Evolutionary conservation across 2,329 filamentous ascomycete genomes (phyloP).

Genomic region (Fonsecaea pedrosoi): DNA sequence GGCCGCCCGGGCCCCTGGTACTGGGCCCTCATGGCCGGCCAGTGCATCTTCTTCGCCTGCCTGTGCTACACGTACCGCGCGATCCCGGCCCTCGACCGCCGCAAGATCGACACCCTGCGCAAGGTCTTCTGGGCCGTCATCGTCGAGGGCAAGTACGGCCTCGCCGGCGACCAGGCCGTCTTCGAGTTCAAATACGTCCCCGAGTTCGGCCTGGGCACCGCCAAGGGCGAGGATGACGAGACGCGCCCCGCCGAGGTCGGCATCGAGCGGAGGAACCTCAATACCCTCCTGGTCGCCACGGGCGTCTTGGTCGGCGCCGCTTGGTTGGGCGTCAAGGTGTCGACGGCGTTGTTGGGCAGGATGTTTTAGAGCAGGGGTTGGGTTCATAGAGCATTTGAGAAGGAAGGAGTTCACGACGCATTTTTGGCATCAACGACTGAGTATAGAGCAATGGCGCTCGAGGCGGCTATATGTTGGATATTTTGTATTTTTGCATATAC

Average conservation of each 20-base stretch:
- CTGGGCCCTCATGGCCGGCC: slow-evolving; percentile 65
- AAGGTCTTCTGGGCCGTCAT: slow-evolving; percentile 65
- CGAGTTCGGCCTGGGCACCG: slow-evolving; percentile 57
- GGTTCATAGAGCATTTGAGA: neutral
- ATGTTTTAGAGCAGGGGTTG: slow-evolving; percentile 12
- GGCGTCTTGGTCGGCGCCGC: slow-evolving; percentile 22
- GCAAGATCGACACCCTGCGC: slow-evolving; percentile 60
- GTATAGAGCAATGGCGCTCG: neutral
- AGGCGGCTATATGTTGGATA: neutral
- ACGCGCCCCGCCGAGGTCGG: slow-evolving; percentile 19
- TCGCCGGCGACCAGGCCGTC: slow-evolving; percentile 63
- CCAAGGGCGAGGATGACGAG: slow-evolving; percentile 45
- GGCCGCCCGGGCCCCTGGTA: slow-evolving; percentile 65
- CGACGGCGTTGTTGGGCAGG: slow-evolving; percentile 21
- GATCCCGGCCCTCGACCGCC: slow-evolving; percentile 56
- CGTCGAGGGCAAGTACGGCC: slow-evolving; percentile 68
- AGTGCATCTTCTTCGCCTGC: slow-evolving; percentile 70
- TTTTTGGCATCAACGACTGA: no score
- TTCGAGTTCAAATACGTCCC: slow-evolving; percentile 78
- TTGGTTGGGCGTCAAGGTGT: slow-evolving; percentile 30
- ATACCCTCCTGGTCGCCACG: slow-evolving; percentile 35
- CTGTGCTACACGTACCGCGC: slow-evolving; percentile 54
- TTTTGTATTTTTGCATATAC: neutral
- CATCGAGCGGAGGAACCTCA: slow-evolving; percentile 38
- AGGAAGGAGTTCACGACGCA: no score